Conservation (phyloP, 345 rosid species). For the Anacardium occidentale region DNA sequence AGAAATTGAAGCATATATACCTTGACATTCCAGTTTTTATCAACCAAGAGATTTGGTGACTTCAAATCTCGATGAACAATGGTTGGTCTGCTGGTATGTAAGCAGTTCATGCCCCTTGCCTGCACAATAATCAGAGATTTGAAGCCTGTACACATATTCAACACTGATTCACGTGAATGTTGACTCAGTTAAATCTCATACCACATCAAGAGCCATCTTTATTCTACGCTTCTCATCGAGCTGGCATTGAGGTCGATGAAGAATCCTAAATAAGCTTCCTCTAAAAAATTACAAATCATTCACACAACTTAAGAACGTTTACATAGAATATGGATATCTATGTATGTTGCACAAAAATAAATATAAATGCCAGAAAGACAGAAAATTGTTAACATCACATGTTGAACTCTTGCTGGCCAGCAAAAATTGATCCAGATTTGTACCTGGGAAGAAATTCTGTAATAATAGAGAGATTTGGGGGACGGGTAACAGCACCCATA, state of each 20-base stretch:
- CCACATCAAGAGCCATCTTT: constrained; percentile 99
- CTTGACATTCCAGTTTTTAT: constrained; percentile 98
- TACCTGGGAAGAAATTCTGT: constrained; percentile 98
- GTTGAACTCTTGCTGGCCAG: constrained; percentile 8
- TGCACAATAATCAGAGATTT: constrained; percentile 33
- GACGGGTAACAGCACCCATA: constrained; percentile 99
- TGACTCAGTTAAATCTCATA: constrained; percentile 28
- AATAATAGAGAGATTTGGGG: constrained; percentile 96
- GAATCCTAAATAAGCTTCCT: constrained; percentile 92
- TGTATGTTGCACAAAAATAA: background rate
- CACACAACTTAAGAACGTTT: constrained; percentile 15
- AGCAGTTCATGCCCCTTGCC: constrained; percentile 99
- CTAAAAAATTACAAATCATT: constrained; percentile 42
- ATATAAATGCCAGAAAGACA: constrained; percentile 5
- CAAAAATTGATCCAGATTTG: constrained; percentile 7
- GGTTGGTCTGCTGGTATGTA: constrained; percentile 91
- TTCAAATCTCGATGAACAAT: constrained; percentile 98
- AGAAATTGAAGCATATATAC: constrained; percentile 32
- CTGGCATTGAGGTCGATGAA: constrained; percentile 91
- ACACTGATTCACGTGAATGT: constrained; percentile 11
- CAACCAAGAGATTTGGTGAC: constrained; percentile 98
- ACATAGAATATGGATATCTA: background rate
- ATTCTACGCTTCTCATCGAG: constrained; percentile 90
- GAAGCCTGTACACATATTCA: constrained; percentile 7
- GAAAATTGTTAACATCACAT: constrained; percentile 16